Evolutionary conservation across 2,329 filamentous ascomycete genomes (phyloP).

Genomic region (Biscogniauxia sp.): DNA sequence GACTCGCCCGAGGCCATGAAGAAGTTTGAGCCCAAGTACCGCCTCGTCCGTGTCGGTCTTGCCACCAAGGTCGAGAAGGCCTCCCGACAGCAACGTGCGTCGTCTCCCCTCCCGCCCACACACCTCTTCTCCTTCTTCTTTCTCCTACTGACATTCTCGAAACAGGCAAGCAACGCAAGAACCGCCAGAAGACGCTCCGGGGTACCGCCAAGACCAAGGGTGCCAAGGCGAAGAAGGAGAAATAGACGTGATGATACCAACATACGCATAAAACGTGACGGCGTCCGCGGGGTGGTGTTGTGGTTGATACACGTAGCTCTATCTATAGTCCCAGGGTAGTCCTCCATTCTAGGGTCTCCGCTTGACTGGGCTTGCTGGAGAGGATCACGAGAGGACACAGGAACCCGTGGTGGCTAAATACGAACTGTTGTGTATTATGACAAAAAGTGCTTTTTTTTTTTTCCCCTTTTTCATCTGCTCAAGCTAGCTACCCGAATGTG

Average conservation of each 20-base stretch:
- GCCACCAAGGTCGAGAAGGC: slow-evolving; percentile 96
- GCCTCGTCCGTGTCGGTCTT: slow-evolving; percentile 88
- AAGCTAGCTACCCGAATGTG: not conserved
- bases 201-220: slow-evolving; percentile 99
- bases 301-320: not conserved
- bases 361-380: not conserved
- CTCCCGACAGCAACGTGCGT: slow-evolving; percentile 98
- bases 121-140: slow-evolving; percentile 2
- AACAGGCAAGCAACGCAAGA: slow-evolving; percentile 99
- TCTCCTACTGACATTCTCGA: not conserved
- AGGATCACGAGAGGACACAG: not conserved
- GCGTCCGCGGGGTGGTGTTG: not conserved
- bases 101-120: too few species aligned
- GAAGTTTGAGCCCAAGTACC: slow-evolving; percentile 99
- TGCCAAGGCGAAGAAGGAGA: slow-evolving; percentile 87
- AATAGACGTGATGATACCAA: slow-evolving; percentile 34
- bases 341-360: not conserved
- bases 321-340: not conserved
- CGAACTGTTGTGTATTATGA: not conserved
- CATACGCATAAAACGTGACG: not conserved
- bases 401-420: not conserved
- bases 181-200: slow-evolving; percentile 97
- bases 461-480: not conserved
- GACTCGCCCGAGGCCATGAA: slow-evolving; percentile 97
- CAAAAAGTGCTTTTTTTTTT: too few species aligned